Evolutionary conservation across 176 grass and related monocot species (phyloP).

Genomic region (Bothriochloa decipiens): DNA sequence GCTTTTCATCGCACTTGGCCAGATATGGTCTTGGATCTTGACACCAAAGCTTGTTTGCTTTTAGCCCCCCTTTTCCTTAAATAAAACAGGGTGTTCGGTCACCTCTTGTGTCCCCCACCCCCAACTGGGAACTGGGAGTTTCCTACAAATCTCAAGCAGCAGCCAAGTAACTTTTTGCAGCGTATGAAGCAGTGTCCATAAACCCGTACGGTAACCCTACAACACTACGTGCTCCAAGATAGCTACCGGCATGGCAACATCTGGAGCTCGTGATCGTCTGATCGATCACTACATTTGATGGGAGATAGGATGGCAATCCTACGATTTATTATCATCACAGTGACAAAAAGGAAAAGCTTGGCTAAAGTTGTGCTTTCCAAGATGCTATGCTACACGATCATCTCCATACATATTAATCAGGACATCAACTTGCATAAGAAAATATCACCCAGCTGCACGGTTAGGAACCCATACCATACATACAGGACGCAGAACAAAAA

Average conservation of each 20-base stretch:
- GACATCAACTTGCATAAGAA: not conserved
- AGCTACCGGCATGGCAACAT: not conserved
- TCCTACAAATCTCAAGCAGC: too few species aligned
- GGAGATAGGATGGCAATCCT: not conserved
- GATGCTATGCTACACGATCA: constrained; percentile 27
- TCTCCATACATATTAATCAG: constrained; percentile 10
- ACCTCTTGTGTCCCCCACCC: too few species aligned
- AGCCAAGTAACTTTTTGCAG: too few species aligned
- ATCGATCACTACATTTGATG: not conserved
- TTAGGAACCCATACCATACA: too few species aligned
- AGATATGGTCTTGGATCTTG: too few species aligned
- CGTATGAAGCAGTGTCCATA: too few species aligned
- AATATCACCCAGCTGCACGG: not conserved
- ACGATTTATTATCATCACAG: not conserved
- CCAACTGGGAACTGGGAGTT: too few species aligned
- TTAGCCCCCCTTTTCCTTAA: too few species aligned
- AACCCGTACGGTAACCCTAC: not conserved
- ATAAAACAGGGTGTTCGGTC: too few species aligned
- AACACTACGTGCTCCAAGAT: not conserved
- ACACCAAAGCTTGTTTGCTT: too few species aligned
- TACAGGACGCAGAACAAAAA: not conserved
- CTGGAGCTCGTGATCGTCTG: not conserved
- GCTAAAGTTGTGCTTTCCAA: constrained; percentile 45
- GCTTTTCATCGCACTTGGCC: too few species aligned
- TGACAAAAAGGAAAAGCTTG: not conserved